These are phyloP conservation scores for Nepenthes alata DNA, from an alignment of 179 eudicot genomes.

Conservation along the genomic window DNA sequence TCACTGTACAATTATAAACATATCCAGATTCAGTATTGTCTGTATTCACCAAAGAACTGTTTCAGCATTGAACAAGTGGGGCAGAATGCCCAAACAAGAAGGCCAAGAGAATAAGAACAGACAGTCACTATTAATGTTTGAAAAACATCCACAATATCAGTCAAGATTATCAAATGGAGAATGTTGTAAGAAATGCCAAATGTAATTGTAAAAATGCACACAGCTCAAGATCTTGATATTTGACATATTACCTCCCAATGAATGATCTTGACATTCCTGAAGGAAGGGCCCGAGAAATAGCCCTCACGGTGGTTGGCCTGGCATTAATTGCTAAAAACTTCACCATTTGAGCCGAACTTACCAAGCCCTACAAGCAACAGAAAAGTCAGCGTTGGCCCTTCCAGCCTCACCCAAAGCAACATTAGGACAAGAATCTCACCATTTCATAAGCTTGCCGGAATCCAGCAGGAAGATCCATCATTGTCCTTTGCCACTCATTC, in stretches of 20 bases:
- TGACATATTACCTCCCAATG: conserved; percentile 60
- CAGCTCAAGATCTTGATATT: not conserved
- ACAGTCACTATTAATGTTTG: no score
- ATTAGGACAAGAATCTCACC: conserved; percentile 29
- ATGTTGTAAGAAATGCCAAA: no score
- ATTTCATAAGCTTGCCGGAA: conserved; percentile 87
- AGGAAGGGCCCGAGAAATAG: conserved; percentile 75
- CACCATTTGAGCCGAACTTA: conserved; percentile 91
- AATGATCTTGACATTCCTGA: conserved; percentile 81
- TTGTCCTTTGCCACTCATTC: conserved; percentile 92
- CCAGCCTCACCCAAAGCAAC: not conserved
- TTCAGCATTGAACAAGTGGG: no score
- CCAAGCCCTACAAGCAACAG: conserved; percentile 55
- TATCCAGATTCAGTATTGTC: no score
- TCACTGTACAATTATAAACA: no score
- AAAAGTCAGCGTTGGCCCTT: conserved; percentile 6
- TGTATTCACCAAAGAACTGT: no score
- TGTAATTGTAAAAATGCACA: not conserved
- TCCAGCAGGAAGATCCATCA: conserved; percentile 95
- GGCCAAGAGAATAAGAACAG: no score
- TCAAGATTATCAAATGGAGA: no score
- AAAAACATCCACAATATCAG: no score
- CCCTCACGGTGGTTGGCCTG: conserved; percentile 72
- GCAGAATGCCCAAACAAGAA: no score
- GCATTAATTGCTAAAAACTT: conserved; percentile 69